Evolutionary conservation across 1,284 basidiomycete genomes (phyloP), one percentile per base, ranked within the genome.

Genomic region (Cryptococcus sp.): DNA sequence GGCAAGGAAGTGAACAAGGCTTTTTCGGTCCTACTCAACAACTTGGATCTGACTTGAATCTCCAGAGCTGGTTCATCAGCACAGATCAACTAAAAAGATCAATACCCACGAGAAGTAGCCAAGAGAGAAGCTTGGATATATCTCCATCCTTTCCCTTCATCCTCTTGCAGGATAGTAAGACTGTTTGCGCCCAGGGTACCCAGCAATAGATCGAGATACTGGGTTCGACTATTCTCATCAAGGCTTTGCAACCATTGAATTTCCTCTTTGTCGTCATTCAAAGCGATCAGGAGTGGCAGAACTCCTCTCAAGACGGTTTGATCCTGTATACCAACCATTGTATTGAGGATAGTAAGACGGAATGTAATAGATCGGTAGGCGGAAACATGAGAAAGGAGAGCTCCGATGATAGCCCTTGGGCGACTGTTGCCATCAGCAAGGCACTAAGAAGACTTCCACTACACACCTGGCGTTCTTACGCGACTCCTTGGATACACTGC

Each of bases 341-440:
- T 80, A 43, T 76, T 77, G 31, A 97, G 78, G 1, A 97, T 74
- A 6, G 78, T 73, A 11, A 83, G 71, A 53, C 85, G 84, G 37
- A 83, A 80, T 0, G 67, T 58, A 4, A 81, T 71, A 5, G 83
- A 72, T 4, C 80, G 77, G 68, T 88, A 84, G 4, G 83, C 83
- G 38, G 83, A 80, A 49, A 87, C 80, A 72, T 98, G 95, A 2
- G 93, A 95, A 13, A 90, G 76, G 1, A 97, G 73, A 75, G 83
- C 95, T 69, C 87, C 90, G 38, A 91, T 70, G 47, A 93, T 78
- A 10, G 84, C 83, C 58, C 85, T 83, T 66, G 87, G 90, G 74
- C 87, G 86, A 54, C 88, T 90, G 55, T 42, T 52, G 7, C 5
- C 37, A n/a, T 43, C 14, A 53, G 23, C 53, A n/a, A 10, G 10